Percentiles rank a stretch among this genome's conserved stretches.
These are phyloP conservation scores for Sugiyamaella novakii DNA, from an alignment of 1,139 yeast species.

Conservation along the genomic window DNA sequence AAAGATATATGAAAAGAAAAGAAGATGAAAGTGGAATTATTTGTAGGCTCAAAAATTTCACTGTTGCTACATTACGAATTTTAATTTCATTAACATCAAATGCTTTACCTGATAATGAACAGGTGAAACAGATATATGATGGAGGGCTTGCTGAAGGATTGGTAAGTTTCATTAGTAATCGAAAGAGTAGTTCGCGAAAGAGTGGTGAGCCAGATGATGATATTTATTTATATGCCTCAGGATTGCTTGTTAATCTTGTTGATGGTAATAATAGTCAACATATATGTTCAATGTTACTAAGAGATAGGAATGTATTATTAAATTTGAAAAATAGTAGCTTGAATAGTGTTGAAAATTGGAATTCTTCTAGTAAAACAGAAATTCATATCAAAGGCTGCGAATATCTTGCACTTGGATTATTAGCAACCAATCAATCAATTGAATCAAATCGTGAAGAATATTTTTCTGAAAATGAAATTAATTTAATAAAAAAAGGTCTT, in stretches of 20 bases:
- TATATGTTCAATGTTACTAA: background rate
- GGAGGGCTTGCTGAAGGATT: constrained; percentile 10
- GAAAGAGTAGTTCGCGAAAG: background rate
- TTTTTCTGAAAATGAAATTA: constrained; percentile 19
- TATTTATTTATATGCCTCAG: constrained; percentile 27
- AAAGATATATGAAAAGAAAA: constrained; percentile 8
- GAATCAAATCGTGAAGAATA: background rate
- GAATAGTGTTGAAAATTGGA: background rate
- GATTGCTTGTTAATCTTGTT: constrained; percentile 28
- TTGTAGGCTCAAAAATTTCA: constrained; percentile 11
- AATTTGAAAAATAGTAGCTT: background rate
- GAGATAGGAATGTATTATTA: background rate
- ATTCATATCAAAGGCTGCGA: constrained; percentile 30
- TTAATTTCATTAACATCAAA: constrained; percentile 28
- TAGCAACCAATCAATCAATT: constrained; percentile 17
- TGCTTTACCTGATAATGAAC: constrained; percentile 13
- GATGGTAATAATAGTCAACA: constrained; percentile 20
- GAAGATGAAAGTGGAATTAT: background rate
- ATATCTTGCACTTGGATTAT: constrained; percentile 27
- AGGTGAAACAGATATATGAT: constrained; percentile 5
- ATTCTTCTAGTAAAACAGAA: constrained; percentile 7
- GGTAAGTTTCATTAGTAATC: background rate
- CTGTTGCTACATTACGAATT: constrained; percentile 21
- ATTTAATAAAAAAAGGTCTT: constrained; percentile 21
- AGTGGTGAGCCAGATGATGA: constrained; percentile 5